Percentiles rank a stretch among this genome's conserved stretches.
Evolutionary conservation across 192 early-diverging fungal species (phyloP).

Genomic region (Rhizophlyctis rosea): DNA sequence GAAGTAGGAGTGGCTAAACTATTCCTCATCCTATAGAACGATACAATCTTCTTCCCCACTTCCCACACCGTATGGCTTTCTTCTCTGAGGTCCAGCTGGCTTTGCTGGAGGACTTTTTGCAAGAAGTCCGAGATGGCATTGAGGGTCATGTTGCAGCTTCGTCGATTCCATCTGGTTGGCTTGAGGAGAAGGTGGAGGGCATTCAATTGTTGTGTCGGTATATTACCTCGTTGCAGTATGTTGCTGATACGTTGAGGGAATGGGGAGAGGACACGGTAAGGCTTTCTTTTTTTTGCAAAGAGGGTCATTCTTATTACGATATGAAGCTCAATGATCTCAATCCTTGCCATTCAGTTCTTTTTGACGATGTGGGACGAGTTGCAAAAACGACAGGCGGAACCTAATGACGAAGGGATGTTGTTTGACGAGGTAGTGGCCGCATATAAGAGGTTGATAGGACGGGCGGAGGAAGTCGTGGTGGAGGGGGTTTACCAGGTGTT

Average conservation of each 20-base stretch:
- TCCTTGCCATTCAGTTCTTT: conserved; percentile 20
- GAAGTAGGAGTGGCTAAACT: background rate
- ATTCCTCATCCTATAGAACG: conserved; percentile 19
- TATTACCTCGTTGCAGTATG: conserved; percentile 18
- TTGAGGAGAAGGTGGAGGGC: conserved; percentile 2
- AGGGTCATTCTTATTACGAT: too few relatives aligned
- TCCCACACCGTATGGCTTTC: conserved; percentile 21
- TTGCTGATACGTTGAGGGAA: conserved; percentile 15
- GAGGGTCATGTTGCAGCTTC: conserved; percentile 15
- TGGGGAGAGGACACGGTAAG: conserved; percentile 30
- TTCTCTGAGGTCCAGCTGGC: conserved; percentile 29
- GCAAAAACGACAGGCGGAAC: background rate
- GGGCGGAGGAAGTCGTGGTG: conserved; percentile 13
- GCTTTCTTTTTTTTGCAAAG: background rate
- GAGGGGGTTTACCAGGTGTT: conserved; percentile 25
- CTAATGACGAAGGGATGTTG: conserved; percentile 5
- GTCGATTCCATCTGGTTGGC: background rate
- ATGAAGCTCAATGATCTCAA: background rate
- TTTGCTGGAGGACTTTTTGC: conserved; percentile 30
- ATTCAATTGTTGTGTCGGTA: conserved; percentile 21
- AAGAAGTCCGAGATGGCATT: conserved; percentile 15
- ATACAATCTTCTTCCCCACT: conserved; percentile 25
- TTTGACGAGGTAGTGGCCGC: conserved; percentile 26
- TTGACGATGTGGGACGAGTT: conserved; percentile 27
- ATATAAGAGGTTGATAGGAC: conserved; percentile 8